phyloP scores from a whole-genome alignment of 2,329 filamentous ascomycete genomes.

The Cytospora chrysosperma region DNA sequence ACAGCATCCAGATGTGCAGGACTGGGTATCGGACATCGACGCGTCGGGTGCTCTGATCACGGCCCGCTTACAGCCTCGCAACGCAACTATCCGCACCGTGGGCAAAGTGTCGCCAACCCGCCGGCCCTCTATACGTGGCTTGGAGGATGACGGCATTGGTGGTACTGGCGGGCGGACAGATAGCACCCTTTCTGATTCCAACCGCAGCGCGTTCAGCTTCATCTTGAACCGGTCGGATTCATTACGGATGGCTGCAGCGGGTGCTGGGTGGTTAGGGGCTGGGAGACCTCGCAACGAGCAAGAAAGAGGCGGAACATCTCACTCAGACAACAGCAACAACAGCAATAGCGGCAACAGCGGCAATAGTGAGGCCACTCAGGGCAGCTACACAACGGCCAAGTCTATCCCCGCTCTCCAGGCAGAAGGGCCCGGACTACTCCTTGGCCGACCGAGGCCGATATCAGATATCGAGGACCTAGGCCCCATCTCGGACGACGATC shows the following conservation, averaged over 20 bases:
- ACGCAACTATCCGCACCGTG: conserved; percentile 28
- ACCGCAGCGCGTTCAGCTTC: conserved; percentile 45
- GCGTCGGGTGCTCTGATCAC: conserved; percentile 53
- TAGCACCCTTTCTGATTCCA: conserved; percentile 57
- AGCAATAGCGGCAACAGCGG: conserved; percentile 40
- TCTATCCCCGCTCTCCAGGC: conserved; percentile 52
- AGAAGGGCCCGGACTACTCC: conserved; percentile 51
- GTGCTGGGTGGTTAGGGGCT: neutral
- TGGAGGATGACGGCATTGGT: conserved; percentile 42
- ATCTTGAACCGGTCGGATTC: conserved; percentile 34
- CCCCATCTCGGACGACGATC: conserved; percentile 34
- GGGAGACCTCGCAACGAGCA: conserved; percentile 27
- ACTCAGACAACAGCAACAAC: conserved; percentile 38
- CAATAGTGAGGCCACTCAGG: conserved; percentile 35
- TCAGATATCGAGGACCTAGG: conserved; percentile 19
- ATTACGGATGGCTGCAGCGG: conserved; percentile 38
- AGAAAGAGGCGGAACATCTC: conserved; percentile 21
- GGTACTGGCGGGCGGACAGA: conserved; percentile 44
- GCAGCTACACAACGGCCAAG: conserved; percentile 51
- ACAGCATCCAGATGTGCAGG: conserved; percentile 54
- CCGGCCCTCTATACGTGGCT: conserved; percentile 34
- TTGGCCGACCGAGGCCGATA: conserved; percentile 30
- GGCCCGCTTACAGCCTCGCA: conserved; percentile 40
- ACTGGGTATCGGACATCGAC: conserved; percentile 58
- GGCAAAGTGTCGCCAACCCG: conserved; percentile 41